Base-by-base conservation (phyloP, 805 yeast species). In the Scheffersomyces amazonensis region DNA sequence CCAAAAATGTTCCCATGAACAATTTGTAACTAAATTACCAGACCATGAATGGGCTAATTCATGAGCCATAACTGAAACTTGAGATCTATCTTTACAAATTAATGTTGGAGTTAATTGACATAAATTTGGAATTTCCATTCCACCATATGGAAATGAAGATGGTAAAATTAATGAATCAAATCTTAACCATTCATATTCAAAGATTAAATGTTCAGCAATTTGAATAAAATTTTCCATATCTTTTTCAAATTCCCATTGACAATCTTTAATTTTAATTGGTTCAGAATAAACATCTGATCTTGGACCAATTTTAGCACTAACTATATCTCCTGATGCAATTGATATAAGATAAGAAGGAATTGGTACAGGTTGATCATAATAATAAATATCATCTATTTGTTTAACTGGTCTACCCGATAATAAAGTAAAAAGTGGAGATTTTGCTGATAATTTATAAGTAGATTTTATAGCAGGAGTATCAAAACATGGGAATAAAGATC, bases 1-100 rank as follows among this genome's bases (percentile, higher is more conserved):
- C 93, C 95, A 89, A 60, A 89, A 88, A 64, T 88, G 95, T 55
- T 87, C 90, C 93, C 96, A 89, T 0, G 93, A 83, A 52, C 83
- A 79, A 60, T 87, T 89, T 20, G 96, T 89, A 30, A 89, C 96
- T 47, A 88, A 73, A 55, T 89, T 89, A 31, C 96, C 96, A 1
- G 87, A 76, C 95, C 96, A 89, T 29, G 95, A 83, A 60, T 89
- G 96, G 1, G 96, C 90, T 48, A 89, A 73, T 61, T 89, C 96
- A 62, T 89, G 96, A 1, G 96, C 96, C 56, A 89, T 80, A 20
- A 89, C 96, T 50, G 85, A 89, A 15, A 88, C 88, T 47, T 88
- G 87, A 40, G 87, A 81, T 41, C 90, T 73, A 61, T 88, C 96
- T 28, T 90, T 89, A 12, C 90, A 77, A 31, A 89, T 77, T 44